A percentile compares a stretch with the other conserved stretches of the same genome.
phyloP scores from a whole-genome alignment of 1,284 basidiomycete genomes.

The Chondrostereum purpureum region DNA sequence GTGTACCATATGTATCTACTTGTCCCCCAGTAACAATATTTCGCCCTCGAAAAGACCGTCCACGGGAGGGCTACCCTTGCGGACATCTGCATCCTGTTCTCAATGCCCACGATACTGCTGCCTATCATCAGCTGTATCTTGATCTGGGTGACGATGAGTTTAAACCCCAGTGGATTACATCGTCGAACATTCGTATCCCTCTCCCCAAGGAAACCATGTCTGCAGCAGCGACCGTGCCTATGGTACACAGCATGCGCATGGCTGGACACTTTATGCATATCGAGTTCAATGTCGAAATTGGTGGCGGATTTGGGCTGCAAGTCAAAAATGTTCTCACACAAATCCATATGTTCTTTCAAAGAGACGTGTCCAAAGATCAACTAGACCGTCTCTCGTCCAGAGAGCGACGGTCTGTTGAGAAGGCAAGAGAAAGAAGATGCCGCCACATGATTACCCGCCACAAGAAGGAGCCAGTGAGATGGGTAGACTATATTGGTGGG shows the following conservation, averaged over 20 bases:
- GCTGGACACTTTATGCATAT: not conserved
- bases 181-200: not conserved
- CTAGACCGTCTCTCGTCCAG: not conserved
- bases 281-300: not conserved
- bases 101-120: not conserved
- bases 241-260: not conserved
- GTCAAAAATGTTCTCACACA: not conserved
- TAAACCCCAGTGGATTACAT: not conserved
- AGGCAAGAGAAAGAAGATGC: not conserved
- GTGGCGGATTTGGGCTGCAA: not conserved
- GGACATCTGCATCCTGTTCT: not conserved
- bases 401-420: not conserved
- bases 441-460: not conserved
- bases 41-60: too few species aligned
- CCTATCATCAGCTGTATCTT: not conserved
- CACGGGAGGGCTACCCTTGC: too few species aligned
- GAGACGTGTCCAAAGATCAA: not conserved
- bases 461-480: not conserved
- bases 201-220: not conserved
- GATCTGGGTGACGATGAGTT: not conserved
- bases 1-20: too few species aligned
- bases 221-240: not conserved
- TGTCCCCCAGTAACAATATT: too few species aligned
- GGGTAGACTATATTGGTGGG: not conserved
- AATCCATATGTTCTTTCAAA: not conserved